Percentiles rank a stretch among this genome's conserved stretches.
Conservation (phyloP, 2,329 filamentous ascomycete genomes). For the Beauveria caledonica region DNA sequence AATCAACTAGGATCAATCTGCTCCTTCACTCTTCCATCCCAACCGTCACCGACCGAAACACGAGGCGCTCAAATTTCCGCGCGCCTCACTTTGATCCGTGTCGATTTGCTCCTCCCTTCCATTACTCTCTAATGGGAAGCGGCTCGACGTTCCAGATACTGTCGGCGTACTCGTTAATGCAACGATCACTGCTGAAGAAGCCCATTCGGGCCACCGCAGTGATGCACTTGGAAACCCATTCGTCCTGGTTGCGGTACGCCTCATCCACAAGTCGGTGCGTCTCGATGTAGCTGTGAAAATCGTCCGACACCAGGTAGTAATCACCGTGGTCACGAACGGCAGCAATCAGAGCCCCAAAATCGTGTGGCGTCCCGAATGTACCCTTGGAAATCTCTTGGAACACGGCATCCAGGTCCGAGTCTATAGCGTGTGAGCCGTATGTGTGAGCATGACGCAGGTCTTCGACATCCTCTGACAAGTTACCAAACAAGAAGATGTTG, state of each 20-base stretch:
- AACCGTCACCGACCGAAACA: neutral
- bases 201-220: constrained; percentile 87
- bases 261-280: constrained; percentile 88
- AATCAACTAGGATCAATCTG: neutral
- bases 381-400: constrained; percentile 75
- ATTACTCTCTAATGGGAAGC: constrained; percentile 39
- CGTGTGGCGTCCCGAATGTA: constrained; percentile 68
- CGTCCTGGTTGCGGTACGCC: constrained; percentile 83
- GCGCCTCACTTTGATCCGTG: neutral
- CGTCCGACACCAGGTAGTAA: constrained; percentile 95
- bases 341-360: constrained; percentile 76
- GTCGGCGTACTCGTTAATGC: constrained; percentile 96
- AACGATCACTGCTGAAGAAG: constrained; percentile 91
- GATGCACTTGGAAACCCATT: constrained; percentile 88
- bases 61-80: neutral
- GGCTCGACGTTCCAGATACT: constrained; percentile 96
- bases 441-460: constrained; percentile 86
- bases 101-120: neutral
- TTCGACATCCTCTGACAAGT: constrained; percentile 91
- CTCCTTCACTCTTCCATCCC: neutral
- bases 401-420: constrained; percentile 68
- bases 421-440: constrained; percentile 71
- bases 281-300: constrained; percentile 90
- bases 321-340: constrained; percentile 89
- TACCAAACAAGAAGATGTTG: constrained; percentile 98